Conservation (phyloP, 164 flowering plant genomes). For the Tetracentron sinense region DNA sequence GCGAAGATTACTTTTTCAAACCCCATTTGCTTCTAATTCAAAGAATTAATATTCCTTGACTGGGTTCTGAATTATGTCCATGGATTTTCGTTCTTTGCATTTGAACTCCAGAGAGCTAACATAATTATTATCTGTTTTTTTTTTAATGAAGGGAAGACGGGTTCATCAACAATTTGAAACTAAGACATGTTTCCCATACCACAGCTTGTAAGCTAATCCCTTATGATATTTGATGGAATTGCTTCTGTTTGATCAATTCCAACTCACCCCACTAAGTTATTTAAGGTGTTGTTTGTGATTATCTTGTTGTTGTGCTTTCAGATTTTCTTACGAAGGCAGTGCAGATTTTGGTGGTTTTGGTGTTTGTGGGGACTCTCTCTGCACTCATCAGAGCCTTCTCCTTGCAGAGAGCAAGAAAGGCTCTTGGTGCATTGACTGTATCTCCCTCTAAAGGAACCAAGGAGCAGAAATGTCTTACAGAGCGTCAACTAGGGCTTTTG, state of each 20-base stretch:
- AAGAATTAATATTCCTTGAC: background rate
- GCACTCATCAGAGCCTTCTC: conserved; percentile 56
- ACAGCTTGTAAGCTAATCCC: conserved; percentile 79
- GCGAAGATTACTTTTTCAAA: background rate
- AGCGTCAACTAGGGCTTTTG: conserved; percentile 61
- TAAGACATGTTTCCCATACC: conserved; percentile 33
- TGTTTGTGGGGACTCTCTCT: conserved; percentile 52
- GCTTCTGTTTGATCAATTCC: background rate
- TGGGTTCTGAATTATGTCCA: conserved; percentile 3
- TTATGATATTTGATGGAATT: too few relatives aligned
- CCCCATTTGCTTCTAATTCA: background rate
- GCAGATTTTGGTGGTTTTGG: conserved; percentile 34
- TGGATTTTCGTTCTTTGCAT: background rate
- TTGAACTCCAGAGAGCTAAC: conserved; percentile 6
- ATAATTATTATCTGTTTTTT: background rate
- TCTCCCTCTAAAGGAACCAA: conserved; percentile 38
- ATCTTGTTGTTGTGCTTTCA: conserved; percentile 28
- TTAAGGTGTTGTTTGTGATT: background rate
- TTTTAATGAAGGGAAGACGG: conserved; percentile 52
- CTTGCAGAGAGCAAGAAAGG: conserved; percentile 35
- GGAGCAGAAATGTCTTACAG: conserved; percentile 45
- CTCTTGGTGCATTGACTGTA: conserved; percentile 14
- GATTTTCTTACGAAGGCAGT: conserved; percentile 43
- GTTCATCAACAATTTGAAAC: conserved; percentile 31
- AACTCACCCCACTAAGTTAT: background rate